A percentile compares a stretch with the other conserved stretches of the same genome.
These are phyloP conservation scores for Lachnellula suecica DNA, from an alignment of 2,329 filamentous ascomycete species.

Conservation along the genomic window DNA sequence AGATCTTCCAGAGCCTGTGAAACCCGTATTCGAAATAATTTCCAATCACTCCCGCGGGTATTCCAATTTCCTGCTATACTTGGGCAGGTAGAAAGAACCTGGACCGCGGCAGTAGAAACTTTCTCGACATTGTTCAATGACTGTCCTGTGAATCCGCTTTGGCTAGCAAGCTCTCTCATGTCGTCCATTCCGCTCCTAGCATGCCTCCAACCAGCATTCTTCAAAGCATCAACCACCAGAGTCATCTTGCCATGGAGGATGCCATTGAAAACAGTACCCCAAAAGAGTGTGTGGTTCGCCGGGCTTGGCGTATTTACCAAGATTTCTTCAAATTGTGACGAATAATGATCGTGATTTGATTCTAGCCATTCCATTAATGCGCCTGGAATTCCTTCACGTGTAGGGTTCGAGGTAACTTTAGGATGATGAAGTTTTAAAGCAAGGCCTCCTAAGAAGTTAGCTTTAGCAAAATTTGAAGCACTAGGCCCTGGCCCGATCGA, in stretches of 20 bases:
- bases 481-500: slow-evolving; percentile 65
- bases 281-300: slow-evolving; percentile 75
- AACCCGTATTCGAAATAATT: slow-evolving; percentile 75
- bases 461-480: slow-evolving; percentile 68
- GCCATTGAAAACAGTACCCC: slow-evolving; percentile 77
- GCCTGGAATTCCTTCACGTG: slow-evolving; percentile 63
- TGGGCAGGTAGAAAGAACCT: slow-evolving; percentile 73
- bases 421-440: slow-evolving; percentile 79
- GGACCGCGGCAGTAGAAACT: slow-evolving; percentile 66
- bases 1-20: slow-evolving; percentile 68
- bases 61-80: slow-evolving; percentile 75
- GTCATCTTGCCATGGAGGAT: slow-evolving; percentile 73
- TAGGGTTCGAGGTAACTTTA: slow-evolving; percentile 34
- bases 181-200: slow-evolving; percentile 66
- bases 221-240: slow-evolving; percentile 67
- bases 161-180: slow-evolving; percentile 57
- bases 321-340: slow-evolving; percentile 65
- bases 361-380: slow-evolving; percentile 83
- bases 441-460: slow-evolving; percentile 74
- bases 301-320: slow-evolving; percentile 67
- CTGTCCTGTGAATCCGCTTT: slow-evolving; percentile 60
- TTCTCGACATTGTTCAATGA: slow-evolving; percentile 78
- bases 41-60: slow-evolving; percentile 78
- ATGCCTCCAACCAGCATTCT: slow-evolving; percentile 74
- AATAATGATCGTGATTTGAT: slow-evolving; percentile 70